These are phyloP conservation scores for Excoecaria agallocha DNA, from an alignment of 345 rosid genomes.

Conservation along the genomic window DNA sequence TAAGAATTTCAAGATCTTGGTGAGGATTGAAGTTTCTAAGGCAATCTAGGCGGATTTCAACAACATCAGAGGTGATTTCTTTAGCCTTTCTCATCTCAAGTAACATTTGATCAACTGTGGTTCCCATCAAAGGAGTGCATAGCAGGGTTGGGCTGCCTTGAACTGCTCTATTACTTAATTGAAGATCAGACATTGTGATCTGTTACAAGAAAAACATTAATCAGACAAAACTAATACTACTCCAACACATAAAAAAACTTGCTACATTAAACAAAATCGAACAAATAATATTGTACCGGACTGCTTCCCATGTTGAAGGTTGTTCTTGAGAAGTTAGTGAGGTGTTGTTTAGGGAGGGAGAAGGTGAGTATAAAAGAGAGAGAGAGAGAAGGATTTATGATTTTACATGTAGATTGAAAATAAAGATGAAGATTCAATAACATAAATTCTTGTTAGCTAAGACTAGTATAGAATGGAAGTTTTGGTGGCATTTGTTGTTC, in stretches of 20 bases:
- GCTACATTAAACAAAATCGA: no score
- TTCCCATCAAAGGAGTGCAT: slow-evolving; percentile 54
- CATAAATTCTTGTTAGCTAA: background rate
- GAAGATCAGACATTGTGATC: slow-evolving; percentile 14
- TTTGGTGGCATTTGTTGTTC: slow-evolving; percentile 1
- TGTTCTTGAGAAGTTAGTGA: background rate
- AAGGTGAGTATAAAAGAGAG: background rate
- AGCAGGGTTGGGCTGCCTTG: slow-evolving; percentile 6
- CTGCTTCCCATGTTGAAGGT: slow-evolving; percentile 13
- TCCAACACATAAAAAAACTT: no score
- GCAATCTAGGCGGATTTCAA: slow-evolving; percentile 52
- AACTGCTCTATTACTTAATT: background rate
- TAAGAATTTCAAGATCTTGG: slow-evolving; percentile 46
- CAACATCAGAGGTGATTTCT: slow-evolving; percentile 49
- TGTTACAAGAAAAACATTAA: background rate
- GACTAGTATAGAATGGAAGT: background rate
- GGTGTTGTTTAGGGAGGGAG: background rate
- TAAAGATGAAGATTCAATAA: no score
- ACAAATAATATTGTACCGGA: background rate
- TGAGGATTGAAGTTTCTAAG: slow-evolving; percentile 47
- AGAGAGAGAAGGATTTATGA: background rate
- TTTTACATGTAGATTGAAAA: background rate
- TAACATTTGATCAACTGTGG: slow-evolving; percentile 53
- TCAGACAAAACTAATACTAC: no score
- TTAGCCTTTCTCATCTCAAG: slow-evolving; percentile 43